phyloP scores from a whole-genome alignment of 495 filamentous ascomycete genomes.

The Lepraria neglecta region DNA sequence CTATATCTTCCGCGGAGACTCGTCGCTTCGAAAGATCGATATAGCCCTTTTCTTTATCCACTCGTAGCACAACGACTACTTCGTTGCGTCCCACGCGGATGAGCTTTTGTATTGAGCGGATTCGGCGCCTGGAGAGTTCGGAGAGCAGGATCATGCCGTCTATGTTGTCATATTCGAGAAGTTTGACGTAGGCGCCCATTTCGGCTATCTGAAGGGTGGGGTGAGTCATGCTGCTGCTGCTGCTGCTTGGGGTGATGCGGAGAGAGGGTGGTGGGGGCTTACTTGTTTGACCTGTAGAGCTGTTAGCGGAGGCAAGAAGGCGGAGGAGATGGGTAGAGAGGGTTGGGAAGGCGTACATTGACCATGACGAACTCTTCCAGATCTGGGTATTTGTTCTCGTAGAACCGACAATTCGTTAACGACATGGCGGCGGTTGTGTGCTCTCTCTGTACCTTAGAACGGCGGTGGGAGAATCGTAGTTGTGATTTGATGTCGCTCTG shows the following conservation, averaged over 20 bases:
- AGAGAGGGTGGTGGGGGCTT: constrained; percentile 25
- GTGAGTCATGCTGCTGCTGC: constrained; percentile 19
- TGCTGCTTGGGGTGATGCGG: constrained; percentile 16
- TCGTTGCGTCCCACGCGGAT: constrained; percentile 97
- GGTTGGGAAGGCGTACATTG: constrained; percentile 45
- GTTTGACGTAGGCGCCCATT: constrained; percentile 99
- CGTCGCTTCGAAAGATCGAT: constrained; percentile 98
- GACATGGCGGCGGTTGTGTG: constrained; percentile 57
- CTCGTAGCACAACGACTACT: constrained; percentile 93
- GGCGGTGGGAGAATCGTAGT: neutral
- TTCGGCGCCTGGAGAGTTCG: constrained; percentile 92
- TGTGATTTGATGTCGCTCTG: too few species aligned
- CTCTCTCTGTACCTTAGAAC: neutral
- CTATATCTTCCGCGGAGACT: constrained; percentile 93
- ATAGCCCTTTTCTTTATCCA: constrained; percentile 98
- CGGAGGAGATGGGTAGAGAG: neutral
- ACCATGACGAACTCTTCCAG: constrained; percentile 99
- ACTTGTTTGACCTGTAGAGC: constrained; percentile 66
- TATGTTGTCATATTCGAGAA: constrained; percentile 99
- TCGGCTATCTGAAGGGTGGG: constrained; percentile 72
- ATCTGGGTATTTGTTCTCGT: constrained; percentile 97
- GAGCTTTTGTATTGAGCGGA: constrained; percentile 96
- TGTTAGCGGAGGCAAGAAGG: constrained; percentile 5
- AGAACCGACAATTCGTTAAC: constrained; percentile 96
- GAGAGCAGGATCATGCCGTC: constrained; percentile 99